Evolutionary conservation across 2,329 filamentous ascomycete genomes (phyloP).

Genomic region (Aspergillus costaricaensis): DNA sequence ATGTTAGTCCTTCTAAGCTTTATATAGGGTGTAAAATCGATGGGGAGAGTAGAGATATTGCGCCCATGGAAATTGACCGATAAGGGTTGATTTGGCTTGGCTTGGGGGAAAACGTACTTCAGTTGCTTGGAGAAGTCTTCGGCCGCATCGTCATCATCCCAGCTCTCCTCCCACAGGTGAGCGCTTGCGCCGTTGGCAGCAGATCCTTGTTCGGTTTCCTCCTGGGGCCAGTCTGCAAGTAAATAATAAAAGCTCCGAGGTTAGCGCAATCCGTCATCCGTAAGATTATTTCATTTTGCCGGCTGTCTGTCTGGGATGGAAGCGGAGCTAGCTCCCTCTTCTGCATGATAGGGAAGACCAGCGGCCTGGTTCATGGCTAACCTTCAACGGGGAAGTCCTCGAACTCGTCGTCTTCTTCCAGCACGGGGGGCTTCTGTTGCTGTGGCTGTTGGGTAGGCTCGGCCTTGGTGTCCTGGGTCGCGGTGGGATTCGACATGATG

Average conservation of each 20-base stretch:
- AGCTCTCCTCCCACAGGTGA: constrained; percentile 99
- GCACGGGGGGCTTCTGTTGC: constrained; percentile 66
- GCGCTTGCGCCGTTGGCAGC: constrained; percentile 59
- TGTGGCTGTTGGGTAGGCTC: constrained; percentile 50
- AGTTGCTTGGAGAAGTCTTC: constrained; percentile 96
- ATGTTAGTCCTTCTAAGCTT: constrained; percentile 6
- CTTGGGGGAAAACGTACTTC: constrained; percentile 63
- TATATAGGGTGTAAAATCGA: background rate
- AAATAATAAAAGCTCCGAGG: background rate
- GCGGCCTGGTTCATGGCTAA: constrained; percentile 42
- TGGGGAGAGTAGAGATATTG: background rate
- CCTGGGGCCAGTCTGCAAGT: constrained; percentile 79
- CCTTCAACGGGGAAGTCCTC: constrained; percentile 98
- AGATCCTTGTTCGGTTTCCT: constrained; percentile 70
- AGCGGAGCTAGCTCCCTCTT: background rate
- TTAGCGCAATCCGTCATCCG: constrained; percentile 13
- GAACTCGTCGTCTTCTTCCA: constrained; percentile 98
- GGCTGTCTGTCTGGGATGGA: too few relatives aligned
- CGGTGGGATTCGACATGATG: constrained; percentile 51
- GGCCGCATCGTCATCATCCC: constrained; percentile 96
- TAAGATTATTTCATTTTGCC: background rate
- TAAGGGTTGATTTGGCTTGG: background rate
- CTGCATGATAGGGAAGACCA: background rate
- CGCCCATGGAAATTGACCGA: background rate
- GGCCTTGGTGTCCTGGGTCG: constrained; percentile 37